Evolutionary conservation across 306 rosid genomes (phyloP).

Genomic region (Inga oerstediana): DNA sequence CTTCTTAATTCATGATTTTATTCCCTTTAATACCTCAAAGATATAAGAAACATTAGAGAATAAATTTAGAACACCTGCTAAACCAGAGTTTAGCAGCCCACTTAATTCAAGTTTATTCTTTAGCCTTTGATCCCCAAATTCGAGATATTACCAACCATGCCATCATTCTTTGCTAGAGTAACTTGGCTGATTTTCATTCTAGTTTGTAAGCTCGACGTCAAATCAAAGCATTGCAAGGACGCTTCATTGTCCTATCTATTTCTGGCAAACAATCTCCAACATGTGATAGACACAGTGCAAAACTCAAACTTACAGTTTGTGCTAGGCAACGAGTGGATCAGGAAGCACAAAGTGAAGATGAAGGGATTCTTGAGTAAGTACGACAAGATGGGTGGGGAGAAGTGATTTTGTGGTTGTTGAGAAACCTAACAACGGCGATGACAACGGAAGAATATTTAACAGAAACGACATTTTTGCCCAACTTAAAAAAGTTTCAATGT

Average conservation of each 20-base stretch:
- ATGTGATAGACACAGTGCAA: conserved; percentile 48
- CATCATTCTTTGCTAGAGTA: conserved; percentile 37
- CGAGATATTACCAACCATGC: no score
- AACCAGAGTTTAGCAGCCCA: no score
- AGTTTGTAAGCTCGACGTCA: conserved; percentile 65
- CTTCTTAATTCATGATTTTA: no score
- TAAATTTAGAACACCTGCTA: no score
- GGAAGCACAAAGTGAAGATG: conserved; percentile 49
- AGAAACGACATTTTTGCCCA: no score
- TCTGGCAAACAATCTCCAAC: conserved; percentile 62
- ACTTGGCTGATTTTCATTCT: conserved; percentile 67
- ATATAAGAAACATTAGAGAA: no score
- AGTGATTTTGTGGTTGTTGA: conserved; percentile 54
- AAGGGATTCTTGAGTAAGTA: conserved; percentile 46
- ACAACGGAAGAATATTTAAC: conserved; percentile 27
- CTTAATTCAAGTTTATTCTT: no score
- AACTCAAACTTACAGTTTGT: conserved; percentile 58
- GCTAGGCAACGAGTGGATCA: conserved; percentile 67
- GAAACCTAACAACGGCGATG: conserved; percentile 39
- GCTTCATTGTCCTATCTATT: conserved; percentile 56
- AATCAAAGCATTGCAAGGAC: conserved; percentile 60
- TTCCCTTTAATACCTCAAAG: no score
- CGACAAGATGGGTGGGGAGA: conserved; percentile 57
- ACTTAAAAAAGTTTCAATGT: no score
- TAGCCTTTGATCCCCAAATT: no score